Evolutionary conservation across 768 basidiomycete genomes (phyloP).

Genomic region (Suillus hirtellus): DNA sequence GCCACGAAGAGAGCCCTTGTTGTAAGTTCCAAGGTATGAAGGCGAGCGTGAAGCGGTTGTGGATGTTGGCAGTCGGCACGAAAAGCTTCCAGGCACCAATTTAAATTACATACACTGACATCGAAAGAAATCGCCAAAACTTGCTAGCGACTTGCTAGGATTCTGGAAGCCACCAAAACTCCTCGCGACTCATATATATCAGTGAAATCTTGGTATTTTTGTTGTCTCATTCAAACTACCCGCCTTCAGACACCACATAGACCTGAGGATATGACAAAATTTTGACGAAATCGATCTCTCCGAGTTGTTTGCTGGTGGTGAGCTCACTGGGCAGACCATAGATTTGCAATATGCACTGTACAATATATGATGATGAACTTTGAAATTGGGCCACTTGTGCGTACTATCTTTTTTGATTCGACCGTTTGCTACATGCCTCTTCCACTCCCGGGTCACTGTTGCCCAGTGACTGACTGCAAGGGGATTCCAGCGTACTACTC

Average conservation of each 20-base stretch:
- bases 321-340: conserved; percentile 22
- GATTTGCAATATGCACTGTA: conserved; percentile 14
- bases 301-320: conserved; percentile 19
- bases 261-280: not conserved
- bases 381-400: conserved; percentile 11
- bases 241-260: conserved; percentile 22
- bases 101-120: conserved; percentile 35
- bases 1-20: conserved; percentile 62
- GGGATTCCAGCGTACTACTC: not conserved
- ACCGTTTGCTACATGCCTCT: conserved; percentile 12
- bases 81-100: conserved; percentile 85
- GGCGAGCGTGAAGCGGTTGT: conserved; percentile 71
- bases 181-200: conserved; percentile 20
- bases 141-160: no score
- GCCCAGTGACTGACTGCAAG: not conserved
- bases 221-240: conserved; percentile 17
- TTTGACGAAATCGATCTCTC: conserved; percentile 26
- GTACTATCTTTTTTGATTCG: conserved; percentile 35
- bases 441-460: not conserved
- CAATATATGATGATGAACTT: conserved; percentile 14
- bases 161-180: not conserved
- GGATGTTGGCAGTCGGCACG: conserved; percentile 56
- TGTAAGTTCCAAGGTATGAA: conserved; percentile 34
- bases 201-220: conserved; percentile 6
- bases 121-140: no score